Base-by-base conservation (phyloP, 2,329 filamentous ascomycete species). In the Colletotrichum viniferum region DNA sequence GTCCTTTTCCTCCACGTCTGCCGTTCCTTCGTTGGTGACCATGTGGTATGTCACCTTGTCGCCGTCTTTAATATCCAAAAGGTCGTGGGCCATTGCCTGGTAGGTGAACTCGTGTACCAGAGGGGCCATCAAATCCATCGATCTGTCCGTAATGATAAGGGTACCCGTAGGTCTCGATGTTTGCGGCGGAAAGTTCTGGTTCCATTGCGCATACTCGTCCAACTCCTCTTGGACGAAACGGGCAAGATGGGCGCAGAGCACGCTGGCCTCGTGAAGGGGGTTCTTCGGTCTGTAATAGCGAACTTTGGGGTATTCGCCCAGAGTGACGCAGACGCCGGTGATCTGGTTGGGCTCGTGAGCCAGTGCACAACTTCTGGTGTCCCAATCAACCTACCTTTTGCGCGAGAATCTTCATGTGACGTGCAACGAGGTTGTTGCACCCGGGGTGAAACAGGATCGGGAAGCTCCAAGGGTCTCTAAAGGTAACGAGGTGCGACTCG, bases 81-180 rank as follows among this genome's bases (percentile, higher is more conserved):
- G 87, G 82, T 99, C 97, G 83, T 98, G 95, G 5, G 95, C 96
- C 96, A 99, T 98, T 66, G 97, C 96, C 84, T 99, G 97, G 83
- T 98, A 99, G 14, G 97, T 98, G 82, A 99, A 98, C 81, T 99
- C 97, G 85, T 99, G 97, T 5, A 98, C 82, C 13, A 98, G 86
- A 2, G 97, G 97, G 0, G 96, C 93, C 86, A 94, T 92, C 5
- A 98, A 85, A 83, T 99, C 97, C 94, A 99, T 97, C 9, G 96
- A 95, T 77, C 97, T 92, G 83, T 98, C 97, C 2, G 96, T 95
- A 76, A 99, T 94, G 80, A 98, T 88, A 1, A 99, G 90, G 1
- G 96, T 92, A 52, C 95, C 95, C 77, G 95, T 93, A 8, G 96
- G 96, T 69, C 96, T 89, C 66, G 92, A 90, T 10, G 92, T 92